Evolutionary conservation across 2,329 filamentous ascomycete species (phyloP), one percentile per base, ranked within the genome.

Genomic region (Hypoxylon sp.): DNA sequence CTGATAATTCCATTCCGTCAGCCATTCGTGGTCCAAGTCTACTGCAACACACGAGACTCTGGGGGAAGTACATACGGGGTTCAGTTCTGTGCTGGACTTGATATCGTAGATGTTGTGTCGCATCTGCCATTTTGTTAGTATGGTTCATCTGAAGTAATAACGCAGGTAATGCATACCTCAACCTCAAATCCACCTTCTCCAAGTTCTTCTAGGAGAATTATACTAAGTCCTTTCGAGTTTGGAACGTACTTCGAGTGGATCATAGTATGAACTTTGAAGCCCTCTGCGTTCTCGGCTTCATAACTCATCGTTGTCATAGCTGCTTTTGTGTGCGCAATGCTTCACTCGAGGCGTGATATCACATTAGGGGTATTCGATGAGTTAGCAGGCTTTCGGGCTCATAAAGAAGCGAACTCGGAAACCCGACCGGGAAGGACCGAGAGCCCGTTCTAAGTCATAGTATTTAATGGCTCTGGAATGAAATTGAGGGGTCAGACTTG

Each of bases 221-320:
- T n/a, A 13, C 44, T 56, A 6, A 56, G 53, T 32, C 17, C 24
- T 13, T 11, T 56, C 2, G 53, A 24, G 27, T 7, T 47, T 21
- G 53, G 53, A 10, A 56, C 39, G 35, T 56, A 56, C 27, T 56
- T 56, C 39, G 53, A 47, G n/a, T 56, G 53, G 17, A 56, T 56
- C 10, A n/a, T 27, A 11, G 37, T 56, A 6, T 56, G 17, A 11
- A 46, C 42, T 10, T 46, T 32, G n/a, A 56, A 31, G 2, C 19
- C 19, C 7, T 17, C 21, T n/a, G 17, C 13, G 27, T n/a, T 24
- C n/a, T 48, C 46, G n/a, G 13, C 19, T 48, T 21, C 19, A 13
- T 29, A 48, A 11, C 17, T 37, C 31, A 52, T 52, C 27, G 50
- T 32, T 6, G 13, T 32, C 15, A 10, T 11, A 15, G 31, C 3